phyloP scores from a whole-genome alignment of 768 basidiomycete species.

The Auricularia sp. region DNA sequence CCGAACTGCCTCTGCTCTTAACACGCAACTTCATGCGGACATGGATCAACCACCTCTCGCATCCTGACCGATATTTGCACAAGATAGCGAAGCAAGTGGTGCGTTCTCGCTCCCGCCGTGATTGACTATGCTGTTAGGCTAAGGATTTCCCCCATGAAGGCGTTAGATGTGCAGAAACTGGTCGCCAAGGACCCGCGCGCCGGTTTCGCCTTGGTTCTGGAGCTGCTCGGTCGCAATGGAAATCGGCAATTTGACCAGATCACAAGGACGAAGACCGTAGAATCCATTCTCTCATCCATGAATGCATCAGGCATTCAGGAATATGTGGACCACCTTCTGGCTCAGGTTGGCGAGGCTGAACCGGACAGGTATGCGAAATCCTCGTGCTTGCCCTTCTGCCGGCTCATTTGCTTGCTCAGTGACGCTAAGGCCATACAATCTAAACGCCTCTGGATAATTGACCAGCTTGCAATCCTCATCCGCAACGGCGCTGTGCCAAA shows the following conservation, averaged over 20 bases:
- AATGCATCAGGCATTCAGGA: constrained; percentile 61
- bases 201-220: constrained; percentile 77
- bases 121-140: constrained; percentile 1
- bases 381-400: no score
- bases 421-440: constrained; percentile 40
- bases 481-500: constrained; percentile 75
- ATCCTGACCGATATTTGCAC: constrained; percentile 79
- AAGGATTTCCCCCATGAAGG: constrained; percentile 32
- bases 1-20: constrained; percentile 77
- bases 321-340: constrained; percentile 66
- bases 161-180: constrained; percentile 61
- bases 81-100: constrained; percentile 82
- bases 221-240: constrained; percentile 75
- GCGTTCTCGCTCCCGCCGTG: constrained; percentile 17
- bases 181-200: constrained; percentile 67
- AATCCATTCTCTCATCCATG: constrained; percentile 69
- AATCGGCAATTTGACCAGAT: constrained; percentile 83
- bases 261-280: constrained; percentile 88
- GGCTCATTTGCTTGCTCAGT: constrained; percentile 2
- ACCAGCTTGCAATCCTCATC: constrained; percentile 71
- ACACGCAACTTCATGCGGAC: constrained; percentile 92
- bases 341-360: constrained; percentile 43
- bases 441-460: constrained; percentile 72
- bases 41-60: constrained; percentile 93
- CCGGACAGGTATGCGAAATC: constrained; percentile 29